Percentiles rank a stretch among this genome's conserved stretches.
phyloP scores from a whole-genome alignment of 352 stramenopile species.

The Phytophthora cajani region DNA sequence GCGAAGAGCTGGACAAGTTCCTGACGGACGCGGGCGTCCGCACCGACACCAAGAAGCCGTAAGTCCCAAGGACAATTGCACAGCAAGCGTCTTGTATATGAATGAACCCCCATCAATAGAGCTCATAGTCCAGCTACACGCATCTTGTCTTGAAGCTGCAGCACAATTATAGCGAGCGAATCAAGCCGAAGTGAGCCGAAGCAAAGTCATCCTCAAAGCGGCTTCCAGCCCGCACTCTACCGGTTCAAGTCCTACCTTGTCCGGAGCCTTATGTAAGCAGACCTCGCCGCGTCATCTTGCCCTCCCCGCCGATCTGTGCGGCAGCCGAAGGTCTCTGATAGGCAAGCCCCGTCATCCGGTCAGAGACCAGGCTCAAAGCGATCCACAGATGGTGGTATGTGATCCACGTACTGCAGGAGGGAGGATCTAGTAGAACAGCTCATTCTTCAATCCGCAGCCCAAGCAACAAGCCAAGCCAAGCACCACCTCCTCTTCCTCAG shows the following conservation, averaged over 20 bases:
- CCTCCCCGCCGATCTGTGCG: slow-evolving; percentile 3
- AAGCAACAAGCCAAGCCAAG: not conserved
- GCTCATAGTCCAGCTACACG: slow-evolving; percentile 4
- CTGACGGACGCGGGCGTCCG: slow-evolving; percentile 17
- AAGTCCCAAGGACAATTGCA: not conserved
- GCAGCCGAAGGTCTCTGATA: slow-evolving; percentile 2
- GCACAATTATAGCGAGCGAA: not conserved
- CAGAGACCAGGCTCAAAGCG: slow-evolving; percentile 19
- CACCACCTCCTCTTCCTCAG: not conserved
- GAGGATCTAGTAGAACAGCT: slow-evolving; percentile 4
- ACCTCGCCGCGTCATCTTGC: slow-evolving; percentile 14
- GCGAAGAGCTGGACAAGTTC: slow-evolving; percentile 39
- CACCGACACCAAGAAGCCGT: slow-evolving; percentile 13
- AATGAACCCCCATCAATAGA: slow-evolving; percentile 4
- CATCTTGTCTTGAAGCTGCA: slow-evolving; percentile 8
- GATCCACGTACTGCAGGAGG: slow-evolving; percentile 8
- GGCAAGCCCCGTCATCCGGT: slow-evolving; percentile 7
- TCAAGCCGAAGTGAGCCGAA: not conserved
- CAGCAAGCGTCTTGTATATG: slow-evolving; percentile 19
- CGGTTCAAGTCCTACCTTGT: slow-evolving; percentile 21
- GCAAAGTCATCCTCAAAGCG: not conserved
- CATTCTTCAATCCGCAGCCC: slow-evolving; percentile 31
- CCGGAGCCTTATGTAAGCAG: slow-evolving; percentile 25
- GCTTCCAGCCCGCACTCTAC: slow-evolving; percentile 1
- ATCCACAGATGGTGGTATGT: not conserved